Percentiles rank a stretch among this genome's conserved stretches.
Conservation (phyloP, 352 stramenopile genomes). For the Phytophthora sp. region DNA sequence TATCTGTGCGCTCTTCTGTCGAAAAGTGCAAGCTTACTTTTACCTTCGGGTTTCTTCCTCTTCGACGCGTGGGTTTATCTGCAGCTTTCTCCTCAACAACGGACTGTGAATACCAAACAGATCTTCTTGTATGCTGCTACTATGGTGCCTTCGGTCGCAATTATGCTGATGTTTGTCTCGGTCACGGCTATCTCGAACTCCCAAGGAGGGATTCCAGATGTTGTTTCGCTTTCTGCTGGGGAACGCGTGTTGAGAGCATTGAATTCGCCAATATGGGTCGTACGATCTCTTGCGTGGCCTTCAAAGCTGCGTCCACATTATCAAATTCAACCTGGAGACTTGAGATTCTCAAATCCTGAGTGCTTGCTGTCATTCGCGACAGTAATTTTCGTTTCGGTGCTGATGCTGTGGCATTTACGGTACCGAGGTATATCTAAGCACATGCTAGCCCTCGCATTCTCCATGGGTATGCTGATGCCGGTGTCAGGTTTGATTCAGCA, state of each 20-base stretch:
- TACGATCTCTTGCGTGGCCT: constrained; percentile 49
- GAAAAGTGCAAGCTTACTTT: constrained; percentile 52
- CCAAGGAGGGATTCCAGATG: constrained; percentile 44
- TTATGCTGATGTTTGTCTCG: constrained; percentile 31
- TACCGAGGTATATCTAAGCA: constrained; percentile 20
- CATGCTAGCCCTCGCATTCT: constrained; percentile 37
- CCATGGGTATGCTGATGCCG: constrained; percentile 49
- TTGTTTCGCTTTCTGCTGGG: constrained; percentile 33
- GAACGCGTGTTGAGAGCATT: constrained; percentile 52
- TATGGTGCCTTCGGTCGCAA: constrained; percentile 26
- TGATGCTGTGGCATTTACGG: not conserved
- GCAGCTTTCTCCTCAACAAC: not conserved
- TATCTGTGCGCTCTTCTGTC: constrained; percentile 50
- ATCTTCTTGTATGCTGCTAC: constrained; percentile 11
- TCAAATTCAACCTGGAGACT: constrained; percentile 39
- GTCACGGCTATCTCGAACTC: constrained; percentile 52
- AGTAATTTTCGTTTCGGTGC: constrained; percentile 12
- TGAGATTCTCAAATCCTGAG: constrained; percentile 38
- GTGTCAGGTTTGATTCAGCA: constrained; percentile 68
- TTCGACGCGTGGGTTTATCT: constrained; percentile 36
- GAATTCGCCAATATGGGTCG: constrained; percentile 36
- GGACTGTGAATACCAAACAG: not conserved
- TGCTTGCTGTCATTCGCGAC: constrained; percentile 33
- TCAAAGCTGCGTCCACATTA: constrained; percentile 54
- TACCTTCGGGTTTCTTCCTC: constrained; percentile 39